Base-by-base conservation (phyloP, 106 monocot species). In the Platanthera guangdongensis region DNA sequence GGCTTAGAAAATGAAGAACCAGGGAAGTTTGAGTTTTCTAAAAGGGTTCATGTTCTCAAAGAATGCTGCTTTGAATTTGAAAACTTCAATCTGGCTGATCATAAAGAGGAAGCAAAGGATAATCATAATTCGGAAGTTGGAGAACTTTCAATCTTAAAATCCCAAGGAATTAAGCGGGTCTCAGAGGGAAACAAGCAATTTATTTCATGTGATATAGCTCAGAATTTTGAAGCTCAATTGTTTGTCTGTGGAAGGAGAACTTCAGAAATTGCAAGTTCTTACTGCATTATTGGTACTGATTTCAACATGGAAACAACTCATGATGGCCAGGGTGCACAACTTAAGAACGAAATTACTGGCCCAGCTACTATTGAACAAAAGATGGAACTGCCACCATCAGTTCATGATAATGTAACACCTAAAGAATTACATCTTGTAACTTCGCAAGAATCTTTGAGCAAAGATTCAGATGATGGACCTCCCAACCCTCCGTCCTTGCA, bases 391-490 rank as follows among this genome's bases (percentile, higher is more conserved):
- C 71, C 72, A 74, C 63, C 81, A 67, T 67, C 67, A 0, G 30
- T 11, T 10, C 19, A 28, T 15, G 67, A 54, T 75, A 12, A 28
- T 51, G 52, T 18, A 28, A 28, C 85, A 51, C 19, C 52, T 60
- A 32, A 32, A 45, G 77, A 82, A 51, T 51, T 47, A 68, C 74
- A 71, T 22, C 60, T 59, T 30, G 30, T 67, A 30, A 48, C 65
- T 79, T 53, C 69, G 74, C 77, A 79, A 80, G 80, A 71, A 4
- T 65, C 84, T 74, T 39, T 67, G 46, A 82, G 69, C 49, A 68
- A 81, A 57, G 49, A 71, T 49, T 81, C 87, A 77, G 75, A 79
- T 85, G 79, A 78, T 71, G 53, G 50, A 8, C 78, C 68, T 55
- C 72, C 76, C 12, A 62, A 22, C 48, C 60, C 60, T 46, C 46